Evolutionary conservation across 2,329 filamentous ascomycete species (phyloP).

Genomic region (Helotiales sp.): DNA sequence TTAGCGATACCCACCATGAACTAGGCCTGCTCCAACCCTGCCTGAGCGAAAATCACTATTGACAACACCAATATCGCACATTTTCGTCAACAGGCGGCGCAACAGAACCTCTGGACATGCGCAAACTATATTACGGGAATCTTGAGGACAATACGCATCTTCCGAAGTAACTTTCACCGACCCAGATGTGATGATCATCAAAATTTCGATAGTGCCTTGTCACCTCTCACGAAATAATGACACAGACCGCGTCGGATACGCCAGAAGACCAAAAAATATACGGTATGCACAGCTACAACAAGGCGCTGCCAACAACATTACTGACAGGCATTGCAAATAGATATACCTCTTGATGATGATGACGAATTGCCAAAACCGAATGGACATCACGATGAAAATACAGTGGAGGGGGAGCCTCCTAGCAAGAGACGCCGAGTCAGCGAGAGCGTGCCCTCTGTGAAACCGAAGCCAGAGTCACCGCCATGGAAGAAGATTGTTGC

Average conservation of each 20-base stretch:
- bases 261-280: slow-evolving; percentile 32
- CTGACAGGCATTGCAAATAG: slow-evolving; percentile 22
- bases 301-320: slow-evolving; percentile 5
- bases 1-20: not conserved
- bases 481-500: slow-evolving; percentile 89
- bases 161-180: slow-evolving; percentile 53
- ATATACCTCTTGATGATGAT: slow-evolving; percentile 24
- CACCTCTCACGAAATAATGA: slow-evolving; percentile 35
- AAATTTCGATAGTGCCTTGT: slow-evolving; percentile 48
- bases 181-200: slow-evolving; percentile 59
- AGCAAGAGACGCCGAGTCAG: slow-evolving; percentile 66
- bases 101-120: slow-evolving; percentile 53
- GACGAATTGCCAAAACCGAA: slow-evolving; percentile 33
- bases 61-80: slow-evolving; percentile 41
- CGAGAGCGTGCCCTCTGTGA: slow-evolving; percentile 46
- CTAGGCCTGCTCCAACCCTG: not conserved
- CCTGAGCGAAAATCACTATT: not conserved
- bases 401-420: slow-evolving; percentile 48
- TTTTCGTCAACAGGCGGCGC: slow-evolving; percentile 35
- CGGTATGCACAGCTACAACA: slow-evolving; percentile 22
- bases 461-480: slow-evolving; percentile 67
- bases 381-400: slow-evolving; percentile 29
- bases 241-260: slow-evolving; percentile 36
- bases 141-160: slow-evolving; percentile 48
- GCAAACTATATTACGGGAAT: slow-evolving; percentile 50